Conservation (phyloP, 2,329 filamentous ascomycete genomes). For the Talaromyces sp. region DNA sequence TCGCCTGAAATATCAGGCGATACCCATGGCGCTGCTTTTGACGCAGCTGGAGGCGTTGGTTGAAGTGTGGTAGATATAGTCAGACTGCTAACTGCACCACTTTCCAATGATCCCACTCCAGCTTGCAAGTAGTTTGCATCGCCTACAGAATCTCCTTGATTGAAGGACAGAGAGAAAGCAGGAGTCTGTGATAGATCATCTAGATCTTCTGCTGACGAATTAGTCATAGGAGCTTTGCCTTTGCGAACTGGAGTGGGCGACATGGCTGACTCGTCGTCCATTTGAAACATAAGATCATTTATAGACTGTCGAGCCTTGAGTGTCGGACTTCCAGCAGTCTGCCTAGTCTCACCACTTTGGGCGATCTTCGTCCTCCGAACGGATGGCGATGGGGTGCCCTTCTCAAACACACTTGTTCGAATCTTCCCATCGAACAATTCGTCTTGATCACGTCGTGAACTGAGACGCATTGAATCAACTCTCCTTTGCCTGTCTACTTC, state of each 20-base stretch:
- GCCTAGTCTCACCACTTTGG: constrained; percentile 43
- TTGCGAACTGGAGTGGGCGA: constrained; percentile 27
- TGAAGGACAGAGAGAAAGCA: constrained; percentile 24
- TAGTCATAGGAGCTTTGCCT: constrained; percentile 30
- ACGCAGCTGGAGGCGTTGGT: constrained; percentile 27
- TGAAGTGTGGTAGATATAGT: constrained; percentile 25
- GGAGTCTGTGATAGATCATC: constrained; percentile 23
- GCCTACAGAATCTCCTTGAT: constrained; percentile 27
- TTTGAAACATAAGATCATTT: constrained; percentile 83
- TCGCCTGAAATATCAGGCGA: constrained; percentile 53
- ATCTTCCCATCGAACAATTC: constrained; percentile 63
- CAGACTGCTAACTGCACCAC: constrained; percentile 25
- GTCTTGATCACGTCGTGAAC: constrained; percentile 59
- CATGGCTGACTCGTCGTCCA: constrained; percentile 72
- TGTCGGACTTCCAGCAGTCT: constrained; percentile 59
- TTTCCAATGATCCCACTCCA: constrained; percentile 28
- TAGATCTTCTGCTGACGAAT: constrained; percentile 20
- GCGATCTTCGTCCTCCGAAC: constrained; percentile 40
- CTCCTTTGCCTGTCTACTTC: constrained; percentile 56
- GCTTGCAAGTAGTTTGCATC: constrained; percentile 29
- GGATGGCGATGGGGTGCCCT: constrained; percentile 50
- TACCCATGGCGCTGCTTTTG: constrained; percentile 50
- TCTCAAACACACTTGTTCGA: constrained; percentile 64
- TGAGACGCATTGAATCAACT: constrained; percentile 73
- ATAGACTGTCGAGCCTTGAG: constrained; percentile 66